A percentile compares a stretch with the other conserved stretches of the same genome.
These are phyloP conservation scores for Colletotrichum karsti DNA, from an alignment of 2,329 filamentous ascomycete species.

Conservation along the genomic window DNA sequence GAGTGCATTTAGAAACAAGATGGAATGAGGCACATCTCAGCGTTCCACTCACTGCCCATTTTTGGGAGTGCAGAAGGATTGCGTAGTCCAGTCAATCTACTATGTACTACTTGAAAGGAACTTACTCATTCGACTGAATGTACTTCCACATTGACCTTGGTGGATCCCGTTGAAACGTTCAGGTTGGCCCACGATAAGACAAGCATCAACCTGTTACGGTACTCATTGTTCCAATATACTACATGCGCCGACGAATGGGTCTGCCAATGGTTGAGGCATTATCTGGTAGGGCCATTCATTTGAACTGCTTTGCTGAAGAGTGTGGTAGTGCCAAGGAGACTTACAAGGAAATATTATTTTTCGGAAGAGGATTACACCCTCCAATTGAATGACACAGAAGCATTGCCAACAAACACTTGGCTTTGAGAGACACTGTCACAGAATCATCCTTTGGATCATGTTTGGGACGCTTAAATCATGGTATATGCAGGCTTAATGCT, in stretches of 20 bases:
- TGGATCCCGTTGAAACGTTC: slow-evolving; percentile 2
- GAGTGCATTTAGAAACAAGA: too few relatives aligned
- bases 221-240: not conserved
- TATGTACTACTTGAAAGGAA: too few relatives aligned
- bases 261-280: not conserved
- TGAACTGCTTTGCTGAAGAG: too few relatives aligned
- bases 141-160: not conserved
- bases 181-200: not conserved
- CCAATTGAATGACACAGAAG: too few relatives aligned
- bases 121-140: slow-evolving; percentile 1
- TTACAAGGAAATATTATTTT: too few relatives aligned
- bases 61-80: too few relatives aligned
- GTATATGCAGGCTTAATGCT: slow-evolving; percentile 28
- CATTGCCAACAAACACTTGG: not conserved
- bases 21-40: too few relatives aligned
- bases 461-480: not conserved
- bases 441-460: not conserved
- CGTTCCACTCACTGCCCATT: too few relatives aligned
- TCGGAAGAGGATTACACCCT: too few relatives aligned
- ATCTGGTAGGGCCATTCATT: too few relatives aligned
- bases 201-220: not conserved
- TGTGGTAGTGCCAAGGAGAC: too few relatives aligned
- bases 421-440: not conserved
- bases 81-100: too few relatives aligned
- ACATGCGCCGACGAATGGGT: not conserved